Base-by-base conservation (phyloP, 202 grass and related monocot genomes). In the Schoenoplectus tabernaemontani region DNA sequence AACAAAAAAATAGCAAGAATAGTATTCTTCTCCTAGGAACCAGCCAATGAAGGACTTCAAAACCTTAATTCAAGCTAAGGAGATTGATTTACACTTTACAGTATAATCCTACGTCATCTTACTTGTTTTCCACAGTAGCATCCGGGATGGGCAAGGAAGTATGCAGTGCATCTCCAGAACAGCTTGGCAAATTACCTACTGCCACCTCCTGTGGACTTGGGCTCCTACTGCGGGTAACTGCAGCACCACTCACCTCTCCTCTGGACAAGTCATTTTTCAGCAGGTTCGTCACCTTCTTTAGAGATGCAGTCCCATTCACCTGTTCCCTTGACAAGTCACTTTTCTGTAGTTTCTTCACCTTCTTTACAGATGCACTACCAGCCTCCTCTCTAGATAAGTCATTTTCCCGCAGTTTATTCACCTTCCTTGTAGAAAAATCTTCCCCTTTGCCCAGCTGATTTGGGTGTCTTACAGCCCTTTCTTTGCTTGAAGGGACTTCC, bases 101-200 rank as follows among this genome's bases (percentile, higher is more conserved):
- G 48, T 20, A 46, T 5, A 53, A 74, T 74, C 33, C 37, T 28
- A 83, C 86, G 23, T 82, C 76, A 63, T 33, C 83, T 87, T 79
- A 96, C 93, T 81, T 90, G 50, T 84, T 87, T 72, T 92, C 90
- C 34, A 77, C 72, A 81, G 90, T 83, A 54, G 64, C 82, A 80
- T 84, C 81, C 58, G 87, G 87, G 50, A 0, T 58, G 24, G 93
- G 90, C 92, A 96, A 96, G 34, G 79, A 85, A 82, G 84, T 96
- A 38, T 9, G 36, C 10, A 77, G 54, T 51, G 85, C 59, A 66
- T 81, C 85, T 80, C 48, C 77, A 13, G 9, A 13, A 79, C 8
- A 69, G 39, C 24, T 67, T 71, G 83, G 46, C 64, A 24, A 62
- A 85, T 72, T 64, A 85, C 34, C 58, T 37, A 1, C 20, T 79